These are phyloP conservation scores for Exophiala bonariae DNA, from an alignment of 2,329 filamentous ascomycete species.

Conservation along the genomic window DNA sequence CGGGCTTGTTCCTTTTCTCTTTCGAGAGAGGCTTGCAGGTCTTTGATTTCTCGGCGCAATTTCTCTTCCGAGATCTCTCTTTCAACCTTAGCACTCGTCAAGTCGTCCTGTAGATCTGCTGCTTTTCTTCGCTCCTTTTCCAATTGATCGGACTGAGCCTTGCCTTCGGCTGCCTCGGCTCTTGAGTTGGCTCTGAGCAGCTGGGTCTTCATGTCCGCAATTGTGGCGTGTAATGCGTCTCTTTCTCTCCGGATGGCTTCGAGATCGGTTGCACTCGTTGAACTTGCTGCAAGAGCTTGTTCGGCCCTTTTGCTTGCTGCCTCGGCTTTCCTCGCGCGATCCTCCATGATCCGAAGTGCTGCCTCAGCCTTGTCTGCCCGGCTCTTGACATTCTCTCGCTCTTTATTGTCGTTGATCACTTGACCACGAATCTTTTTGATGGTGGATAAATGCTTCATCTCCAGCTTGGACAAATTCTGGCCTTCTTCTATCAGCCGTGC, in stretches of 20 bases:
- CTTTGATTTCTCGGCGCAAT: conserved; percentile 65
- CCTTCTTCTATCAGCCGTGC: conserved; percentile 90
- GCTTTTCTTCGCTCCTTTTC: conserved; percentile 63
- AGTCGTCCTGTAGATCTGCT: conserved; percentile 60
- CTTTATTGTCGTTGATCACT: conserved; percentile 52
- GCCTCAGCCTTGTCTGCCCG: conserved; percentile 61
- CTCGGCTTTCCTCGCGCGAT: conserved; percentile 63
- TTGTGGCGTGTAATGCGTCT: conserved; percentile 62
- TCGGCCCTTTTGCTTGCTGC: conserved; percentile 56
- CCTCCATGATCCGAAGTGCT: conserved; percentile 45
- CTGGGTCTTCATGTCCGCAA: conserved; percentile 69
- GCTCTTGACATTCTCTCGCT: conserved; percentile 52
- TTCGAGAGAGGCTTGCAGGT: conserved; percentile 71
- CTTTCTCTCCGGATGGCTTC: conserved; percentile 63
- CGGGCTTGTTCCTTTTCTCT: conserved; percentile 70
- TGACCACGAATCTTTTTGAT: conserved; percentile 74
- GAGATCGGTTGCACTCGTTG: conserved; percentile 57
- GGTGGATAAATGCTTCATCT: conserved; percentile 78
- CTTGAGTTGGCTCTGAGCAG: conserved; percentile 67
- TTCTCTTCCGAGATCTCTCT: conserved; percentile 74
- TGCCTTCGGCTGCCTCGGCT: conserved; percentile 66
- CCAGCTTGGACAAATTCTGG: conserved; percentile 78
- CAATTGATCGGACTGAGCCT: conserved; percentile 66
- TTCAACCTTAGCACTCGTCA: conserved; percentile 69
- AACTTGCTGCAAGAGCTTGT: conserved; percentile 55